A percentile compares a stretch with the other conserved stretches of the same genome.
phyloP scores from a whole-genome alignment of 192 early-diverging fungal species.

The Entomortierella chlamydospora region DNA sequence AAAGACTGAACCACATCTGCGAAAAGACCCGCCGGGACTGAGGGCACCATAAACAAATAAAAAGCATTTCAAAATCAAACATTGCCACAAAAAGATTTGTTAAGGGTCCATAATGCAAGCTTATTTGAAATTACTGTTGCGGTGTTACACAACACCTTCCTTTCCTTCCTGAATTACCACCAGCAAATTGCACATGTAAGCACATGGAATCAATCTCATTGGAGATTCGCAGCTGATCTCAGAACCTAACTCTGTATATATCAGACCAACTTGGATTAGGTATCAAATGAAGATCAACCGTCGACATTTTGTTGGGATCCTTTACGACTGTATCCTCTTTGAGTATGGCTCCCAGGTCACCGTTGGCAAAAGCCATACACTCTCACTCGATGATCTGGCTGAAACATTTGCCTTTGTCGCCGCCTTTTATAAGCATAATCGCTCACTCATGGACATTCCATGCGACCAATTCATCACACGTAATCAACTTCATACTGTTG shows the following conservation, averaged over 20 bases:
- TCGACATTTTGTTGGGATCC: conserved; percentile 38
- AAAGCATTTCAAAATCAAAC: not conserved
- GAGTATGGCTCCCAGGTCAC: conserved; percentile 35
- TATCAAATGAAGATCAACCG: conserved; percentile 42
- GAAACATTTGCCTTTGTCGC: conserved; percentile 42
- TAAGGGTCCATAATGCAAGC: no score
- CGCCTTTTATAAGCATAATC: conserved; percentile 51
- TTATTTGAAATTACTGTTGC: no score
- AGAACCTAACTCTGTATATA: no score
- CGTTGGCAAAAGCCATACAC: conserved; percentile 2
- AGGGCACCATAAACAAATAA: not conserved
- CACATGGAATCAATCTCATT: no score
- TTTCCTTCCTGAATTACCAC: no score
- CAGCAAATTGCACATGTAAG: no score
- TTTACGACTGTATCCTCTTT: conserved; percentile 45
- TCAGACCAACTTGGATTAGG: not conserved
- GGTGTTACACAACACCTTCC: no score
- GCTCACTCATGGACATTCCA: conserved; percentile 40
- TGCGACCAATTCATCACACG: conserved; percentile 47
- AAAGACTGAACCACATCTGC: conserved; percentile 47
- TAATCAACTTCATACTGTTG: conserved; percentile 45
- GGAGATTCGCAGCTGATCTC: no score
- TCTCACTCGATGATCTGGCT: conserved; percentile 39
- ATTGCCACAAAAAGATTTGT: not conserved
- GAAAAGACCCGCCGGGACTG: conserved; percentile 3